Percentiles rank a stretch among this genome's conserved stretches.
phyloP scores from a whole-genome alignment of 768 basidiomycete species.

The Boletus rufocinnamomeus region DNA sequence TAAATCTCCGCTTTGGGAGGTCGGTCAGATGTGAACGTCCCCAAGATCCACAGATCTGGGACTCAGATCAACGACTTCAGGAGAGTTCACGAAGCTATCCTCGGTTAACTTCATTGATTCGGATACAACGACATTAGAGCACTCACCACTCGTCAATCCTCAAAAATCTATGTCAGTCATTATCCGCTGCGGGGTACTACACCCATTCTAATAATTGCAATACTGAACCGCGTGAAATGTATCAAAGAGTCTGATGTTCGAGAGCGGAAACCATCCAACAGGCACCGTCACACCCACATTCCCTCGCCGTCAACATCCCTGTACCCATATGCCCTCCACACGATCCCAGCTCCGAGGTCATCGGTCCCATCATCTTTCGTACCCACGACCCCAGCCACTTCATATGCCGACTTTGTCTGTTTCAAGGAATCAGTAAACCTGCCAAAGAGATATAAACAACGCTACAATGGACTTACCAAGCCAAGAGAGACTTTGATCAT shows the following conservation, averaged over 20 bases:
- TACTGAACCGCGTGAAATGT: too few species aligned
- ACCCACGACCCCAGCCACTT: constrained; percentile 47
- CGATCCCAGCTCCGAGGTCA: constrained; percentile 48
- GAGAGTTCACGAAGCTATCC: too few species aligned
- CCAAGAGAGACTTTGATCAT: constrained; percentile 68
- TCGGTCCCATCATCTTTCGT: constrained; percentile 44
- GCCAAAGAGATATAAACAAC: not conserved
- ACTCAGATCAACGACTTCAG: too few species aligned
- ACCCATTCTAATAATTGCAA: not conserved
- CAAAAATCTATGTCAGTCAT: too few species aligned
- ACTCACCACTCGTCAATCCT: too few species aligned
- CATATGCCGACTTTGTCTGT: constrained; percentile 47
- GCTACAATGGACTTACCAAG: constrained; percentile 40
- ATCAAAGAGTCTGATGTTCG: not conserved
- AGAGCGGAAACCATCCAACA: not conserved
- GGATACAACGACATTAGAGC: too few species aligned
- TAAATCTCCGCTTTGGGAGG: too few species aligned
- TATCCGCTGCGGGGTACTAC: not conserved
- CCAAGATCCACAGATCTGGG: too few species aligned
- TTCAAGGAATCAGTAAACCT: not conserved
- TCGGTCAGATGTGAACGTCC: too few species aligned
- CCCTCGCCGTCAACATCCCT: constrained; percentile 35
- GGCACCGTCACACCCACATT: constrained; percentile 10
- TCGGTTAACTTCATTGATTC: too few species aligned
- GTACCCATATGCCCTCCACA: constrained; percentile 51